phyloP scores from a whole-genome alignment of 352 stramenopile species.

The Globisporangium barbulae region DNA sequence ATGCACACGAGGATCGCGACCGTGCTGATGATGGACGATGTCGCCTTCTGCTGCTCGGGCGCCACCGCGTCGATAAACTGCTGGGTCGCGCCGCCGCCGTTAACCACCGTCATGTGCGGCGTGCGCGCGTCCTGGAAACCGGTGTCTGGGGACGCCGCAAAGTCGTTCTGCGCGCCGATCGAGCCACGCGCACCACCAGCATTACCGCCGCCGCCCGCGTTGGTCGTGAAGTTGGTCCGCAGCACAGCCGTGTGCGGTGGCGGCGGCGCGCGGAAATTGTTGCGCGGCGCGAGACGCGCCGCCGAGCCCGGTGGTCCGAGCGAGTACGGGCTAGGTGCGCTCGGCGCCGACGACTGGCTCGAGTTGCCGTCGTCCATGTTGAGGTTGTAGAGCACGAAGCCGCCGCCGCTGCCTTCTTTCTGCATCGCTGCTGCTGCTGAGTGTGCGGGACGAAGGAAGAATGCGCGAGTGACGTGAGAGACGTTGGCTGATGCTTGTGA shows the following conservation, averaged over 20 bases:
- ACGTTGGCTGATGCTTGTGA: too few relatives aligned
- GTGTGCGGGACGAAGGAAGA: neutral
- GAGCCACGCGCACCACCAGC: constrained; percentile 14
- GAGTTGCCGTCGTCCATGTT: constrained; percentile 45
- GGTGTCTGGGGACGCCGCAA: constrained; percentile 34
- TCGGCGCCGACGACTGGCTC: constrained; percentile 31
- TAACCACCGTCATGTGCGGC: constrained; percentile 18
- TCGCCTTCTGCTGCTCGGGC: constrained; percentile 29
- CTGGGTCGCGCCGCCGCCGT: constrained; percentile 13
- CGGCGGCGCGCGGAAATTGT: constrained; percentile 29
- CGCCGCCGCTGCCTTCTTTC: constrained; percentile 11
- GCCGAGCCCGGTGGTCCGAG: constrained; percentile 14
- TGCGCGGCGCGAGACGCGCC: constrained; percentile 20
- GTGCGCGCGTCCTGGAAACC: constrained; percentile 60
- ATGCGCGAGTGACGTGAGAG: constrained; percentile 1
- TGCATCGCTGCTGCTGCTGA: constrained; percentile 1
- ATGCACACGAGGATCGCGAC: constrained; percentile 45
- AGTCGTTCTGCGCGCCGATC: constrained; percentile 22
- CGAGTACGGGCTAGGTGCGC: constrained; percentile 37
- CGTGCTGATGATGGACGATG: constrained; percentile 44
- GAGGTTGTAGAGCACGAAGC: constrained; percentile 42
- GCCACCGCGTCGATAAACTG: constrained; percentile 17
- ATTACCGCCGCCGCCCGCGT: constrained; percentile 4
- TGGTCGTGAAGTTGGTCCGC: constrained; percentile 70
- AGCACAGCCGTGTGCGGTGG: constrained; percentile 47